Evolutionary conservation across 257 asterid genomes (phyloP), one percentile per base, ranked within the genome.

Genomic region (Solanum piurae): DNA sequence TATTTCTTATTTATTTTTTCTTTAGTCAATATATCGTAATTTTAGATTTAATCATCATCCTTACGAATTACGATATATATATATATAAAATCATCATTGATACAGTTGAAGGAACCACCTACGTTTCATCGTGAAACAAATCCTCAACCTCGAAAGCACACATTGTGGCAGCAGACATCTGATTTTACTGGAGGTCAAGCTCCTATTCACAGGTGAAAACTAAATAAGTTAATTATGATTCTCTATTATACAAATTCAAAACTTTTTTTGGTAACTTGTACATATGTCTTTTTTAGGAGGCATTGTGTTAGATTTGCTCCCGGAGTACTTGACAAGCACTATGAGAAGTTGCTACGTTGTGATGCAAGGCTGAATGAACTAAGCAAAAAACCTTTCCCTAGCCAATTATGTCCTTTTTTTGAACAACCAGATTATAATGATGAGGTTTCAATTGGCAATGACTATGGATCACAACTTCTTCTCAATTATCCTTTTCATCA

Each of bases 121-220:
- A 29, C 64, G 77, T 95, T 91, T 90, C 92, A 55, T 74, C 92
- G 89, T 40, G 98, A 96, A 89, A 87, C 80, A 7, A 82, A 90
- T 46, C 97, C 99, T 37, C 95, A 93, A 23, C 98, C 99, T 1
- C 87, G 95, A 37, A 96, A 93, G 85, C 99, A 96, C 37, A 95
- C 98, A 2, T 89, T 92, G 5, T 96, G 99, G 99, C 90, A 91
- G 14, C 92, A 88, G 38, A 42, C 95, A 0, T 4, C 88, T 21
- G 99, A 96, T 89, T 96, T 96, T 44, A 96, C 99, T 0, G 92
- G 95, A 31, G 96, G 97, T 7, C 94, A 94, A 89, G 99, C 98
- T 88, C 90, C 91, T 23, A 83, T 58, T n/a, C 91, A 88, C 87
- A 93, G 98, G 98, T 95, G 2, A 42, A 79, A 42, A 77, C 18